Conservation (phyloP, 2,329 filamentous ascomycete species). For the Paecilomyces niveus region DNA sequence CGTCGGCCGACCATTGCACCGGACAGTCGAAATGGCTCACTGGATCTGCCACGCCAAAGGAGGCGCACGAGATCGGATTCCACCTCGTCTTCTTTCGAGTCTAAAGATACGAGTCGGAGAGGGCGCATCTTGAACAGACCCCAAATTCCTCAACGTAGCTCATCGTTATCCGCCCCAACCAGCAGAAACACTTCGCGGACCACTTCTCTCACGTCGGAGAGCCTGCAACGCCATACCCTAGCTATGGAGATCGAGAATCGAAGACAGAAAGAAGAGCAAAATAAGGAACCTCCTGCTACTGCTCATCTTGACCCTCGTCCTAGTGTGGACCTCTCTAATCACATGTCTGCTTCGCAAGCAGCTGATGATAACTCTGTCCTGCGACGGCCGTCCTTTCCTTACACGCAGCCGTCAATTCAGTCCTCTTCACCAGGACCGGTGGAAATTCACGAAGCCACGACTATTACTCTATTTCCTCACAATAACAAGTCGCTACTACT, state of each 20-base stretch:
- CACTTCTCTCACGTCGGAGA: constrained; percentile 39
- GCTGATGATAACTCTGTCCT: constrained; percentile 32
- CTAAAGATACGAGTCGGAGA: constrained; percentile 19
- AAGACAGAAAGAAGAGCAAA: constrained; percentile 11
- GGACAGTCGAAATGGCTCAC: constrained; percentile 23
- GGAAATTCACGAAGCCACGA: constrained; percentile 56
- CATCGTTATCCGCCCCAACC: constrained; percentile 41
- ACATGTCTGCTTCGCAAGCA: constrained; percentile 27
- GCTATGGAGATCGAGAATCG: constrained; percentile 20
- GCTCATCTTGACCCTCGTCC: constrained; percentile 9
- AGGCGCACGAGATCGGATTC: constrained; percentile 37
- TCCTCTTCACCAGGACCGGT: constrained; percentile 45
- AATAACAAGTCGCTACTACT: constrained; percentile 58
- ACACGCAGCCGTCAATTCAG: constrained; percentile 41
- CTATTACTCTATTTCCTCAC: constrained; percentile 55
- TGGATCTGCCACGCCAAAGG: constrained; percentile 23
- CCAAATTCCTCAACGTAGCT: constrained; percentile 33
- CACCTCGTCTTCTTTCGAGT: constrained; percentile 13
- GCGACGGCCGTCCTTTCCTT: constrained; percentile 42
- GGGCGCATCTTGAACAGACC: constrained; percentile 22
- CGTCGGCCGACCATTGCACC: constrained; percentile 30
- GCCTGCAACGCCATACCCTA: constrained; percentile 26
- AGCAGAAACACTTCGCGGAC: constrained; percentile 38
- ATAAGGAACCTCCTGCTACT: constrained; percentile 14
- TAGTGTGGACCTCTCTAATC: constrained; percentile 22